phyloP scores from a whole-genome alignment of 2,329 filamentous ascomycete genomes.

The Tolypocladium amazonense region DNA sequence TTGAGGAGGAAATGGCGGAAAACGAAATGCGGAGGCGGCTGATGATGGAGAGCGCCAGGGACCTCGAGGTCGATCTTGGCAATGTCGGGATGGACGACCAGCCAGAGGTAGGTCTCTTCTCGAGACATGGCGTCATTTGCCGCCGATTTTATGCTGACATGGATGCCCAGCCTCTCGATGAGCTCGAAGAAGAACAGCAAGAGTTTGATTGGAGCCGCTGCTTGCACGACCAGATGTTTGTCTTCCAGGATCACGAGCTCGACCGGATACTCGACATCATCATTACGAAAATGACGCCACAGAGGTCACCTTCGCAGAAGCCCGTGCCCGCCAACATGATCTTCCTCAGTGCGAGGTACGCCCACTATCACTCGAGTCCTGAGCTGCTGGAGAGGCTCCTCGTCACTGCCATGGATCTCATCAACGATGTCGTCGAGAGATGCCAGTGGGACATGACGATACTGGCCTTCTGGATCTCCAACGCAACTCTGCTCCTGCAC shows the following conservation, averaged over 20 bases:
- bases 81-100: slow-evolving; percentile 95
- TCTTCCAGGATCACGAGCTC: slow-evolving; percentile 91
- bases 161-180: slow-evolving; percentile 50
- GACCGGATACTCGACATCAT: slow-evolving; percentile 88
- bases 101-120: slow-evolving; percentile 56
- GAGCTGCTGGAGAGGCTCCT: slow-evolving; percentile 76
- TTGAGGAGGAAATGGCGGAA: slow-evolving; percentile 95
- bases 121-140: background rate
- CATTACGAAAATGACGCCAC: slow-evolving; percentile 96
- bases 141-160: slow-evolving; percentile 10
- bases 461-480: slow-evolving; percentile 96
- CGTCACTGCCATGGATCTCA: slow-evolving; percentile 83
- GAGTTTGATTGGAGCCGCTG: slow-evolving; percentile 96
- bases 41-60: slow-evolving; percentile 99
- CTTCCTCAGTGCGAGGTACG: slow-evolving; percentile 90
- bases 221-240: slow-evolving; percentile 97
- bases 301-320: slow-evolving; percentile 92
- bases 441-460: slow-evolving; percentile 99
- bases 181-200: slow-evolving; percentile 78
- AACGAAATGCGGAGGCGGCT: slow-evolving; percentile 90
- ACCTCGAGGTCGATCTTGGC: slow-evolving; percentile 90
- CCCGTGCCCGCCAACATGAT: slow-evolving; percentile 95
- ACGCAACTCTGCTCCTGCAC: slow-evolving; percentile 87
- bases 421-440: slow-evolving; percentile 90
- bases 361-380: slow-evolving; percentile 85